Percentiles rank a stretch among this genome's conserved stretches.
Evolutionary conservation across 768 basidiomycete genomes (phyloP).

Genomic region (Termitomyces sp.): DNA sequence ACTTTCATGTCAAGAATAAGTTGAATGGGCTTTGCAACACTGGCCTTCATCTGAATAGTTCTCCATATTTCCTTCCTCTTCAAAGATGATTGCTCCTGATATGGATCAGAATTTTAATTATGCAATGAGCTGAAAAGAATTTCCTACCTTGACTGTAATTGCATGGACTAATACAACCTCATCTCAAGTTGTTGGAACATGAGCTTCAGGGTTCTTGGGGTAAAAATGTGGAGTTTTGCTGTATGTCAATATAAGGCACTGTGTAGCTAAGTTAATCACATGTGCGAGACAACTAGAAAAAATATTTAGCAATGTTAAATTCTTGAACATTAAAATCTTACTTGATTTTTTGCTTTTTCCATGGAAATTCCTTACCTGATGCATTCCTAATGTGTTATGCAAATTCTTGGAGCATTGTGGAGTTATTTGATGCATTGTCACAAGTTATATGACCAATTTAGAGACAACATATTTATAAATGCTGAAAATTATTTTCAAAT

Average conservation of each 20-base stretch:
- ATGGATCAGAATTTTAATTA: background rate
- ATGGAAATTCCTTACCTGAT: too few relatives aligned
- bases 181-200: constrained; percentile 18
- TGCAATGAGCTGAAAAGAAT: background rate
- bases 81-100: constrained; percentile 23
- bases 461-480: background rate
- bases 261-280: constrained; percentile 30
- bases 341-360: background rate
- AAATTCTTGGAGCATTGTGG: constrained; percentile 29
- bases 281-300: constrained; percentile 25
- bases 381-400: background rate
- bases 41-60: constrained; percentile 11
- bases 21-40: constrained; percentile 2
- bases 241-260: constrained; percentile 21
- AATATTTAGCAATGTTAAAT: background rate
- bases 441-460: constrained; percentile 32
- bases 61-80: constrained; percentile 16
- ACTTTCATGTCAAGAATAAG: constrained; percentile 27
- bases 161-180: constrained; percentile 13
- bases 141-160: background rate
- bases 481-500: background rate
- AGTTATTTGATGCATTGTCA: constrained; percentile 35
- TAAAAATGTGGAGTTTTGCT: constrained; percentile 22
- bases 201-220: constrained; percentile 16
- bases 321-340: background rate